Base-by-base conservation (phyloP, 805 yeast species). In the Starmerella powellii region DNA sequence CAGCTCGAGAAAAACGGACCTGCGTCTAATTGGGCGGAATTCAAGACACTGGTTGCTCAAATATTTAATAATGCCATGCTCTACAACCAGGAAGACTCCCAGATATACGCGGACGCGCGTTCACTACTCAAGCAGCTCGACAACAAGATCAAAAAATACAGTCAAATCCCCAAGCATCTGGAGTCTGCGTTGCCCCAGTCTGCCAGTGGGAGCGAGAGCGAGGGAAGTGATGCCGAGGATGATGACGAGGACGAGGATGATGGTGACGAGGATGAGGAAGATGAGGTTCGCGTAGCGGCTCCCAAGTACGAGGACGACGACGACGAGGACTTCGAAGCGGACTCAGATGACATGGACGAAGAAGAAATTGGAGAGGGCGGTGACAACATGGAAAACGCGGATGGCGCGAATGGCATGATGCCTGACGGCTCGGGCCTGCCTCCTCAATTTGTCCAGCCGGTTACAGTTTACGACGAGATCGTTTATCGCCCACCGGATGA, bases 41-140 rank as follows among this genome's bases (percentile, higher is more conserved):
- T 85, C 54, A 63, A 71, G 42, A 69, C 67, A 17, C 80, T 78
- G 39, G 66, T 80, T 6, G 63, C 66, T 23, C 63, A 78, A 40
- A 77, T 88, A 12, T 86, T 87, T 63, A 56, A 67, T 34, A 91
- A 91, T 61, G 94, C 96, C 2, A 75, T 76, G 56, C 59, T 70
- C 1, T 88, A 77, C 61, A 88, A 87, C 59, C 80, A 76, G 46
- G 80, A 80, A 40, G 74, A 72, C 1, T 74, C 91, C 40, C 67
- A 74, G 40, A 77, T 87, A 31, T 75, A 76, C 55, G 73, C 73
- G 46, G 93, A 85, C 61, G 79, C 96, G 0, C 62, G 59, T 30
- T 70, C 71, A 34, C 67, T 91, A 40, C 68, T 73, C 46, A 67
- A 66, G 24, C 68, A 67, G 46, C 76, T 80, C 49, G 48, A 53